Evolutionary conservation across 164 flowering plant species (phyloP), one percentile per base, ranked within the genome.

Genomic region (Stephania yunnanensis): DNA sequence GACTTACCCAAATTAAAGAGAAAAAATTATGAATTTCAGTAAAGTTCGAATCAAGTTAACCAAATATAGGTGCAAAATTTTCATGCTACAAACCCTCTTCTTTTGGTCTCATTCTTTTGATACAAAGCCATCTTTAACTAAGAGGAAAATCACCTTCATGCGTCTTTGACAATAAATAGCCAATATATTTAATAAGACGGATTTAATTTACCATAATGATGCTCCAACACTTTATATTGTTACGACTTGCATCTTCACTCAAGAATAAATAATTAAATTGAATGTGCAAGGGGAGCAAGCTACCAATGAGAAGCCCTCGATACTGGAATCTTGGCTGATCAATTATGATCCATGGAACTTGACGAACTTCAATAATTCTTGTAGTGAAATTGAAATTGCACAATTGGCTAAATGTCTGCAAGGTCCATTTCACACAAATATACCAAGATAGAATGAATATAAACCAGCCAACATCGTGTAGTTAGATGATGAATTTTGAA

Each of bases 361-460:
- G 82, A 63, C 58, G 82, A 79, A 94, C 82, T 84, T 87, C 87
- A 71, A 94, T 80, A 15, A 74, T 80, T 76, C 88, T 85, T 61
- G 86, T 81, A 67, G 25, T 81, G 73, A 85, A 75, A 82, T 89
- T 88, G 82, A 87, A 91, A 70, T 78, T 74, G 80, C 96, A 88
- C 52, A 92, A 50, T 80, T 94, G 98, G 81, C 96, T 91, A 82
- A 94, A 89, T 61, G 98, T 94, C 98, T 92, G 89, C 81, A 84
- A 77, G 10, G 46, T 67, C 15, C 15, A 76, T 25, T 65, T 25
- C 58, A 76, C 70, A 74, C 13, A 71, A 45, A 46, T 55, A 9
- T 15, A 31, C 15, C 61, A 5, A 73, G 44, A 17, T 52, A 17
- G 45, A 68, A 29, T 2, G 45, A 13, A 8, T 31, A 11, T 52